Evolutionary conservation across 2,329 filamentous ascomycete genomes (phyloP).

Genomic region (Pseudopyricularia cyperi): DNA sequence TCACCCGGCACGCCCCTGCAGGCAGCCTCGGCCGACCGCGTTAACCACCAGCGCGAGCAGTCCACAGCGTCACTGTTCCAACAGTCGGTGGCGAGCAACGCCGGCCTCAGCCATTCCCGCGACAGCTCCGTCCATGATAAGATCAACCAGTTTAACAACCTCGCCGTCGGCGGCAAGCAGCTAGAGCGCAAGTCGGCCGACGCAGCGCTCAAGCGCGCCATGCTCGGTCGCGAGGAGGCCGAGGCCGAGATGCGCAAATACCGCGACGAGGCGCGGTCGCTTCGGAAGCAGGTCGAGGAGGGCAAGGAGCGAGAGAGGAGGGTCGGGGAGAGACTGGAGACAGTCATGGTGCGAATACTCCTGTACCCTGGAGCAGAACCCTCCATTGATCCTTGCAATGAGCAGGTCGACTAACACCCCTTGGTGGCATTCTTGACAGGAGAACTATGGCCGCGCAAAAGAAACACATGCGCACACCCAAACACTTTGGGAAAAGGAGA

Average conservation of each 20-base stretch:
- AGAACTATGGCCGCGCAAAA: slow-evolving; percentile 57
- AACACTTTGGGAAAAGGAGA: slow-evolving; percentile 61
- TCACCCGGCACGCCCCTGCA: slow-evolving; percentile 33
- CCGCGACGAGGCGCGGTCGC: slow-evolving; percentile 42
- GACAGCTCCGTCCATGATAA: slow-evolving; percentile 53
- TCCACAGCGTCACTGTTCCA: slow-evolving; percentile 19
- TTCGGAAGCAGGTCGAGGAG: slow-evolving; percentile 50
- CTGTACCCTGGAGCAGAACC: neutral
- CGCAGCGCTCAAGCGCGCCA: slow-evolving; percentile 51
- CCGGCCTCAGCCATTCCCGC: slow-evolving; percentile 29
- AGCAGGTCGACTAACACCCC: slow-evolving; percentile 3
- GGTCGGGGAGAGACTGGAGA: slow-evolving; percentile 53
- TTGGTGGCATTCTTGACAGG: slow-evolving; percentile 31
- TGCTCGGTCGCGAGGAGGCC: slow-evolving; percentile 57
- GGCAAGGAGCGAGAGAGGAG: slow-evolving; percentile 51
- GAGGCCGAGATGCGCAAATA: slow-evolving; percentile 53
- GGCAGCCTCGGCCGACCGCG: slow-evolving; percentile 49
- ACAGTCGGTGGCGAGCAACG: slow-evolving; percentile 7
- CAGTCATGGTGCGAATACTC: slow-evolving; percentile 46
- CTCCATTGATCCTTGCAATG: neutral
- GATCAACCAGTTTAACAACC: slow-evolving; percentile 60
- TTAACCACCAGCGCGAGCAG: slow-evolving; percentile 33
- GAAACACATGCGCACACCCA: slow-evolving; percentile 56
- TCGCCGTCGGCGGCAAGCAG: slow-evolving; percentile 47
- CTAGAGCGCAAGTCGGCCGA: slow-evolving; percentile 53